phyloP scores from a whole-genome alignment of 345 rosid genomes.

The Gossypium sturtianum region DNA sequence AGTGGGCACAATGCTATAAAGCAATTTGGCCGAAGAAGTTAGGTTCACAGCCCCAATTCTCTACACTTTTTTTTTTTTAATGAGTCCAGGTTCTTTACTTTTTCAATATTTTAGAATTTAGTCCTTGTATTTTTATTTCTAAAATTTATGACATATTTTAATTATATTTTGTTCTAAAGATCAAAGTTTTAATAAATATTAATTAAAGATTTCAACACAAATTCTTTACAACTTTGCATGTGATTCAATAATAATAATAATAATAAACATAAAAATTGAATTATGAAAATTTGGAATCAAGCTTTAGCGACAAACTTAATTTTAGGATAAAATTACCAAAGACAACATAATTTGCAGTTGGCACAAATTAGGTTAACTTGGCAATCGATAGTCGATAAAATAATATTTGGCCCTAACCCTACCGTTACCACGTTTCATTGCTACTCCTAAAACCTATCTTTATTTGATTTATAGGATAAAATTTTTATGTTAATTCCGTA shows the following conservation, averaged over 20 bases:
- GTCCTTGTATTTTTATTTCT: too few relatives aligned
- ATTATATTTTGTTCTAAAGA: too few relatives aligned
- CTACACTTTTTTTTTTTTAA: too few relatives aligned
- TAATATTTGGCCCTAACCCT: background rate
- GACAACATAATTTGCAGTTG: background rate
- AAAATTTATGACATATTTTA: too few relatives aligned
- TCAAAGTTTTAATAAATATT: too few relatives aligned
- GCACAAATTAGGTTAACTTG: background rate
- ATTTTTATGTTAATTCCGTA: background rate
- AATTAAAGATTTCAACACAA: background rate
- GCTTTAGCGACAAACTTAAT: background rate
- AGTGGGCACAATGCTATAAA: background rate
- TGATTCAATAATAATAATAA: too few relatives aligned
- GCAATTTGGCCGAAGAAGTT: background rate
- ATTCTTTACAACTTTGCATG: background rate
- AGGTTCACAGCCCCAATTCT: background rate
- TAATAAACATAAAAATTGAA: background rate
- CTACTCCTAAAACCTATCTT: too few relatives aligned
- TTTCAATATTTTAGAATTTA: too few relatives aligned
- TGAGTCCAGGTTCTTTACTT: too few relatives aligned
- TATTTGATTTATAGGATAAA: background rate
- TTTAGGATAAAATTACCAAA: too few relatives aligned
- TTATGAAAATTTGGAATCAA: background rate
- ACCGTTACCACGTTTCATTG: background rate
- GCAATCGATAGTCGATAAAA: too few relatives aligned